Base-by-base conservation (phyloP, 129 eudicot genomes). In the Saussurea involucrata region DNA sequence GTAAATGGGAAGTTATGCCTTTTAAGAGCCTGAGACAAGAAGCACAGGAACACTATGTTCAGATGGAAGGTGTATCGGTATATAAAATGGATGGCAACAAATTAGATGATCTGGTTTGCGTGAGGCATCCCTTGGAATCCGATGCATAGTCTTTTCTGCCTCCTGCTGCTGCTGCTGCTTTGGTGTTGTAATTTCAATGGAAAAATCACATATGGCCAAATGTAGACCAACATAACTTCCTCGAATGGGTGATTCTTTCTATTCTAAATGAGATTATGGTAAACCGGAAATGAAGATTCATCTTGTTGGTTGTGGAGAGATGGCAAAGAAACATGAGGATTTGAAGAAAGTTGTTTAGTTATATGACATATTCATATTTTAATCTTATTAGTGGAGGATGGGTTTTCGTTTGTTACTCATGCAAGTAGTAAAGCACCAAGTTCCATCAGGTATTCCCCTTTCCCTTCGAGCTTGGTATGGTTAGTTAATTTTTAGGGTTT, bases 71-170 rank as follows among this genome's bases (percentile, higher is more conserved):
- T 15, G 96, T 90, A 36, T 88, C 99, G 15, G 49, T 91, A 46
- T 95, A 95, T 82, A 95, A 95, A 83, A 92, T 95, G 94, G 99
- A 95, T 84, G 99, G 99, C 24, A 95, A 95, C 74, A 95, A 85
- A 76, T 80, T 95, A 72, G 99, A 95, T 71, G 99, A 95, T 85
- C 78, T 95, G 60, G 99, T 95, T 13, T 95, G 99, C 17, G 90
- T 92, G 75, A 86, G 81, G 73, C 99, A 95, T 82, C 72, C 97
- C 4, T 69, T 63, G 24, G 83, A 86, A 81, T 83, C 91, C 28
- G 85, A 73, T 65, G 82, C 76, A 22, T 88, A 77, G 82, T 42
- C 46, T 4, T 34, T 61, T 33, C 34, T 70, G 69, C 3, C 33
- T 34, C 4, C 29, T 27, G 29, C 29, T 34, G 40, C 29, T 27